These are phyloP conservation scores for Ophioceras dolichostomum DNA, from an alignment of 2,329 filamentous ascomycete species.

Conservation along the genomic window DNA sequence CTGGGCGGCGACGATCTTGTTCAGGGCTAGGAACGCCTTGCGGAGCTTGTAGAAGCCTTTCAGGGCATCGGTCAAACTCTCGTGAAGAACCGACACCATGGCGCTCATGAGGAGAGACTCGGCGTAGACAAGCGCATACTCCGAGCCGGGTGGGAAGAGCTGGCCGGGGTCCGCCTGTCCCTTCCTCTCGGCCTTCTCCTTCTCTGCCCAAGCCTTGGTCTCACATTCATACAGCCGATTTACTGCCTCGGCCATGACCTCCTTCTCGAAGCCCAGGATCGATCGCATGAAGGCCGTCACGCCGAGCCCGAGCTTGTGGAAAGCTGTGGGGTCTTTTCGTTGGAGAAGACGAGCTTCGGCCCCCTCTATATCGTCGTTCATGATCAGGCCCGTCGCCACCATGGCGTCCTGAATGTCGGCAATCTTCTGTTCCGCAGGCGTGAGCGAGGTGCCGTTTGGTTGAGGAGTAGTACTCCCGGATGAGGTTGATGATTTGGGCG, in stretches of 20 bases:
- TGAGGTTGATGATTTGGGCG: slow-evolving; percentile 11
- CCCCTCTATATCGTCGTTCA: slow-evolving; percentile 81
- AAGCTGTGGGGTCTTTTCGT: slow-evolving; percentile 64
- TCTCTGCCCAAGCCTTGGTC: slow-evolving; percentile 60
- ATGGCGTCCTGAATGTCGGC: slow-evolving; percentile 48
- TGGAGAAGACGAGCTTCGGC: slow-evolving; percentile 67
- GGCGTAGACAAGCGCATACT: slow-evolving; percentile 75
- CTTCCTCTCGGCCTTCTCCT: slow-evolving; percentile 61
- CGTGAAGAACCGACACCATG: slow-evolving; percentile 79
- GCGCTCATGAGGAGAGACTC: slow-evolving; percentile 83
- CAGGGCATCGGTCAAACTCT: slow-evolving; percentile 83
- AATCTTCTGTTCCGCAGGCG: slow-evolving; percentile 25
- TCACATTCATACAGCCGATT: slow-evolving; percentile 64
- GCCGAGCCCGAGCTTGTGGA: slow-evolving; percentile 73
- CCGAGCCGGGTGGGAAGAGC: slow-evolving; percentile 71
- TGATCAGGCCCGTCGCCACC: slow-evolving; percentile 57
- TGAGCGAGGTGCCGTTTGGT: slow-evolving; percentile 5
- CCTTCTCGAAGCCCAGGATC: slow-evolving; percentile 82
- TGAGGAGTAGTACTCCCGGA: slow-evolving; percentile 8
- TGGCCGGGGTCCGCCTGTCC: slow-evolving; percentile 22
- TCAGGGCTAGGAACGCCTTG: slow-evolving; percentile 75
- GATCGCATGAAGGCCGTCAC: slow-evolving; percentile 78
- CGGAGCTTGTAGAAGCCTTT: slow-evolving; percentile 87
- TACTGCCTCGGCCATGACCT: slow-evolving; percentile 75
- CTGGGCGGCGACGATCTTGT: slow-evolving; percentile 67